Percentiles rank a stretch among this genome's conserved stretches.
phyloP scores from a whole-genome alignment of 768 basidiomycete species.

The Postia placenta region DNA sequence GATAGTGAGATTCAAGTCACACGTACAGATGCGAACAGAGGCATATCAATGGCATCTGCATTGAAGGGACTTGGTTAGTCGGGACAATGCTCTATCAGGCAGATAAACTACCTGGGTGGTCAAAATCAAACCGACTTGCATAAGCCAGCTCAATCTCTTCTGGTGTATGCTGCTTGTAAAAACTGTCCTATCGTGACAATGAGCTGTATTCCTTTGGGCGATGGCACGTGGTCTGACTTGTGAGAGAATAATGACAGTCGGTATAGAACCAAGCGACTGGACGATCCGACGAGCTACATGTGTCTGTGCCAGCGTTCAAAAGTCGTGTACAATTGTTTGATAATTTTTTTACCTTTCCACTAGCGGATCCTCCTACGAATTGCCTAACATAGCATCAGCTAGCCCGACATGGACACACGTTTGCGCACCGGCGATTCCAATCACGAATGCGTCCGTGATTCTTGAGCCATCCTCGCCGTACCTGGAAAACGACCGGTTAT shows the following conservation, averaged over 20 bases:
- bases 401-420: neutral
- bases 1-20: neutral
- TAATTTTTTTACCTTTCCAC: conserved; percentile 59
- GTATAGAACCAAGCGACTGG: conserved; percentile 73
- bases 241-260: conserved; percentile 85
- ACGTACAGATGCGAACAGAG: conserved; percentile 72
- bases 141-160: conserved; percentile 85
- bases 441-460: conserved; percentile 72
- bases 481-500: no score
- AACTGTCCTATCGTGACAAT: conserved; percentile 64
- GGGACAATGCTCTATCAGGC: neutral
- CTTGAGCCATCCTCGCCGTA: conserved; percentile 71
- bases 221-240: conserved; percentile 42
- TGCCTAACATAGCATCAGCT: neutral
- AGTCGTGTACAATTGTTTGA: neutral
- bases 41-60: conserved; percentile 79
- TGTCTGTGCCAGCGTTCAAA: conserved; percentile 41
- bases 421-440: conserved; percentile 69
- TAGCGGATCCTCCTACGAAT: conserved; percentile 69
- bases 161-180: conserved; percentile 76
- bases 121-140: conserved; percentile 75
- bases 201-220: neutral
- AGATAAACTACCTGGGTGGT: conserved; percentile 55
- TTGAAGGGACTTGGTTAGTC: neutral
- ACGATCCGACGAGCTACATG: conserved; percentile 84